A percentile compares a stretch with the other conserved stretches of the same genome.
These are phyloP conservation scores for Fusarium falciforme DNA, from an alignment of 2,329 filamentous ascomycete genomes.

Conservation along the genomic window DNA sequence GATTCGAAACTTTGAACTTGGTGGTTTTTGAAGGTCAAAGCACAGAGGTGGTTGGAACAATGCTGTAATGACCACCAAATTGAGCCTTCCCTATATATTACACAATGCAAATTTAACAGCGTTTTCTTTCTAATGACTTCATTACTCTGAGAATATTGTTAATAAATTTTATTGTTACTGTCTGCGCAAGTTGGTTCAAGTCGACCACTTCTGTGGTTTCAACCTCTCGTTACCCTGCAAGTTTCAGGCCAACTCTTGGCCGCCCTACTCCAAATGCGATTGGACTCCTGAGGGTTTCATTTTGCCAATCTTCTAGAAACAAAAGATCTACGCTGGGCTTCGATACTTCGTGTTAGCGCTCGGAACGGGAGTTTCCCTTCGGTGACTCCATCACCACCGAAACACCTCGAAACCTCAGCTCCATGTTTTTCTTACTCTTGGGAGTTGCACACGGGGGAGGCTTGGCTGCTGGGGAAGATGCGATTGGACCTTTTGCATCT, in stretches of 20 bases:
- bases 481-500: constrained; percentile 14
- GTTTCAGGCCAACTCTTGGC: background rate
- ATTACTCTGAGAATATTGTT: background rate
- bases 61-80: background rate
- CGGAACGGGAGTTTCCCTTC: background rate
- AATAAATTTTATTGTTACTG: background rate
- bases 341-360: background rate
- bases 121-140: background rate
- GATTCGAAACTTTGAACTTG: constrained; percentile 5
- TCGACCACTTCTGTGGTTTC: background rate
- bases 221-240: background rate
- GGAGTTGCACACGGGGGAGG: background rate
- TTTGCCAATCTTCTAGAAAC: background rate
- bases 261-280: background rate
- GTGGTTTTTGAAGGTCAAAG: background rate
- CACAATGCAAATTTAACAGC: background rate
- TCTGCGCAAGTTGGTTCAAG: background rate
- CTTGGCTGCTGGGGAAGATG: background rate
- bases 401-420: background rate
- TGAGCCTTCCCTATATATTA: background rate
- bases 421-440: background rate
- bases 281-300: background rate
- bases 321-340: background rate
- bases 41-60: background rate
- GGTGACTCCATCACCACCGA: background rate